Evolutionary conservation across 129 eudicot species (phyloP), one percentile per base, ranked within the genome.

Genomic region (Solidago caesia): DNA sequence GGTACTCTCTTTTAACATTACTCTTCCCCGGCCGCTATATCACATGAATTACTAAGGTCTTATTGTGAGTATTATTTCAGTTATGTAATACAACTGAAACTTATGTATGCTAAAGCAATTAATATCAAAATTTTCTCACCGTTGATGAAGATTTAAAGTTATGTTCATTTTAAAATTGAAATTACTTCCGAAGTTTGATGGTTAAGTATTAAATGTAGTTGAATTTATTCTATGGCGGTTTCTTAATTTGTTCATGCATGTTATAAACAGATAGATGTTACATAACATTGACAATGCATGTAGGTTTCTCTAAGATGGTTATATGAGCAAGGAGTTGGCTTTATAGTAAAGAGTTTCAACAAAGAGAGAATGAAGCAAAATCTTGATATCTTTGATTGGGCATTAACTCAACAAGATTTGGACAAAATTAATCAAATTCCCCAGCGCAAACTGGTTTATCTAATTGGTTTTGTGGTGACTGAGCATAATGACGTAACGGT

Each of bases 241-340:
- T 47, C 9, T 47, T 21, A 21, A 21, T 21, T 6, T 47, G 8
- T 47, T 53, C 60, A 14, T 53, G 60, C 60, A 14, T 53, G 60
- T 13, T 53, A 13, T 2, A 53, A 53, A 4, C 60, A 11, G 16
- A 21, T 21, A 12, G 4, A 12, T 48, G 53, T 33, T 33, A 33
- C 16, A 43, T 41, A 53, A 75, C 42, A 3, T 64, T 21, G 27
- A 41, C 48, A 21, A 21, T 21, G 21, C 21, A 29, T 42, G 57
- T 66, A 86, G 87, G 79, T 86, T 44, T 79, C 91, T 2, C 39
- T 84, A 75, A 77, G 88, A 74, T 87, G 91, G 91, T 80, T 82
- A 10, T 76, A 84, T 58, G 88, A 87, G 74, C 87, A 87, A 76
- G 91, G 87, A 29, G 91, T 79, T 52, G 69, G 85, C 60, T 51